Conservation (phyloP, 2,329 filamentous ascomycete genomes). For the Exophiala sp. region DNA sequence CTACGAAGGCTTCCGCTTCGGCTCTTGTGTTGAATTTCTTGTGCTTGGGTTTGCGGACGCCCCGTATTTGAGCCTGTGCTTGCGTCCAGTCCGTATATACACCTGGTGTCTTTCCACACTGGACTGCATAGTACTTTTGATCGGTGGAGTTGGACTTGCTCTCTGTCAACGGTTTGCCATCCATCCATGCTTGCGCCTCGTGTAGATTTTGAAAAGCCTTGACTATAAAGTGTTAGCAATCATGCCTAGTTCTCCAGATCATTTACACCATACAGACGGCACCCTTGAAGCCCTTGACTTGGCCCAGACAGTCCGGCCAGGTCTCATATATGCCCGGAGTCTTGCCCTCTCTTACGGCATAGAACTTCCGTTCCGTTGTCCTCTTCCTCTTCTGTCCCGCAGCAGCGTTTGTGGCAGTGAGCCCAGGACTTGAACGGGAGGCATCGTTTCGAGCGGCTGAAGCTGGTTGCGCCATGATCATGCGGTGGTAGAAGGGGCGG, state of each 20-base stretch:
- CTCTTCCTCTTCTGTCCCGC: conserved; percentile 53
- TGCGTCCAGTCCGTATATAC: conserved; percentile 66
- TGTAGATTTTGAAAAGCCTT: conserved; percentile 71
- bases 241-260: background rate
- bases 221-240: conserved; percentile 49
- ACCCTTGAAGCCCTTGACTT: conserved; percentile 62
- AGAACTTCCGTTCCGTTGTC: conserved; percentile 53
- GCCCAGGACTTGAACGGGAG: conserved; percentile 13
- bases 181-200: conserved; percentile 76
- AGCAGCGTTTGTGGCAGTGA: conserved; percentile 12
- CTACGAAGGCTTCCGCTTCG: conserved; percentile 77
- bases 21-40: conserved; percentile 65
- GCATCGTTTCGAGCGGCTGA: conserved; percentile 5
- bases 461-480: conserved; percentile 22
- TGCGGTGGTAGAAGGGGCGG: conserved; percentile 4
- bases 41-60: conserved; percentile 65
- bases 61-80: conserved; percentile 69
- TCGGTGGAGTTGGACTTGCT: conserved; percentile 36
- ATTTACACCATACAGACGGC: conserved; percentile 60
- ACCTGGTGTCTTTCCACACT: conserved; percentile 55
- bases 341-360: conserved; percentile 60
- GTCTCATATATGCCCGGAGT: conserved; percentile 61
- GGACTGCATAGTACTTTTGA: conserved; percentile 58
- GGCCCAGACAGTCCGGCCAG: conserved; percentile 60
- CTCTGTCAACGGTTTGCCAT: conserved; percentile 51